Percentiles rank a stretch among this genome's conserved stretches.
Evolutionary conservation across 2,329 filamentous ascomycete genomes (phyloP).

Genomic region (Apiospora kogelbergensis): DNA sequence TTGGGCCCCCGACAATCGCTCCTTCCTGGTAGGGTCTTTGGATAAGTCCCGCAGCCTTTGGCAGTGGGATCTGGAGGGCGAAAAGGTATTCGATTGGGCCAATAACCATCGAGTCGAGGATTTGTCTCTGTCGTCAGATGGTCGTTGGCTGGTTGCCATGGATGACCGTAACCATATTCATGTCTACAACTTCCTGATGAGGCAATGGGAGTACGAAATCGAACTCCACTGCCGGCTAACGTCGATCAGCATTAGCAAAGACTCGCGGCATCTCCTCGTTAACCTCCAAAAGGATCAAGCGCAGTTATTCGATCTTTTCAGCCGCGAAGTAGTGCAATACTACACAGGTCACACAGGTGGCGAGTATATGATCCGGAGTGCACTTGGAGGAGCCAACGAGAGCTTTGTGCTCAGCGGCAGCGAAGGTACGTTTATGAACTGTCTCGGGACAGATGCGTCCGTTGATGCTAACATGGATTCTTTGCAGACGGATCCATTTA

Average conservation of each 20-base stretch:
- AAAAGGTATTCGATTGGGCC: conserved; percentile 64
- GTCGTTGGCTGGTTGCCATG: conserved; percentile 76
- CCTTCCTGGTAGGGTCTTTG: conserved; percentile 78
- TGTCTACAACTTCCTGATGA: conserved; percentile 78
- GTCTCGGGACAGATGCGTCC: not conserved
- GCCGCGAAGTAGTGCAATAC: conserved; percentile 67
- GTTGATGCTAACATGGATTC: conserved; percentile 12
- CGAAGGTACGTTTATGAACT: conserved; percentile 61
- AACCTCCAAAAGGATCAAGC: conserved; percentile 78
- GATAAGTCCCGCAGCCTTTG: conserved; percentile 66
- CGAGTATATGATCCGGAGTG: conserved; percentile 75
- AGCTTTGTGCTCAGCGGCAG: conserved; percentile 91
- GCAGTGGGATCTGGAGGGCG: conserved; percentile 67
- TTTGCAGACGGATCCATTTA: conserved; percentile 64
- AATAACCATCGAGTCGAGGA: conserved; percentile 78
- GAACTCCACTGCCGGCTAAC: conserved; percentile 69
- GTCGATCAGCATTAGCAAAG: conserved; percentile 76
- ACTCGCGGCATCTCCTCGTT: conserved; percentile 79
- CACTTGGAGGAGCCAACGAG: conserved; percentile 87
- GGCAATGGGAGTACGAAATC: conserved; percentile 74
- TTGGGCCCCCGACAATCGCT: conserved; percentile 79
- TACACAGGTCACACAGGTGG: conserved; percentile 77
- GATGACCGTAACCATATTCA: conserved; percentile 70
- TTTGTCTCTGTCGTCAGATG: conserved; percentile 78
- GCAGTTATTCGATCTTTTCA: conserved; percentile 74